phyloP scores from a whole-genome alignment of 1,139 yeast species.

The Geotrichum carabidarum region DNA sequence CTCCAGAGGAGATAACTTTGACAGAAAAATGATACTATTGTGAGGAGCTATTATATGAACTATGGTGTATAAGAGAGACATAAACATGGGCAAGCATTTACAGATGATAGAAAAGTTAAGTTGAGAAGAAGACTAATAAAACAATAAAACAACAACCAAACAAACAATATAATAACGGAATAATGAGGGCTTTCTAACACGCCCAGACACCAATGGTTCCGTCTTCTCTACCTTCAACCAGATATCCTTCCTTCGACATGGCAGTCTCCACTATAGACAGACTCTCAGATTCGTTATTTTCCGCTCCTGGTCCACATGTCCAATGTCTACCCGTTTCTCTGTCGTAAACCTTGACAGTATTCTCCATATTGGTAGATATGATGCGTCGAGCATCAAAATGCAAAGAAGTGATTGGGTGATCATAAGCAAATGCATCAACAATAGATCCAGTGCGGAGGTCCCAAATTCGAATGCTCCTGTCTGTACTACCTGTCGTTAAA shows the following conservation, averaged over 20 bases:
- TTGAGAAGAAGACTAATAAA: neutral
- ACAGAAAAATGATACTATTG: neutral
- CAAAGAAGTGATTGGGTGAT: constrained; percentile 47
- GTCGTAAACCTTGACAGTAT: constrained; percentile 52
- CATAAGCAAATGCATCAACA: constrained; percentile 55
- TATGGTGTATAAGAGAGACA: neutral
- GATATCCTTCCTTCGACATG: constrained; percentile 54
- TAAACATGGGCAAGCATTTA: neutral
- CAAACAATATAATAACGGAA: constrained; percentile 1
- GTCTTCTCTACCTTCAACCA: constrained; percentile 56
- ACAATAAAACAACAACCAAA: neutral
- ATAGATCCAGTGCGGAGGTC: constrained; percentile 64
- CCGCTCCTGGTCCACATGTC: constrained; percentile 45
- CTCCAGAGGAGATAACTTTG: constrained; percentile 8
- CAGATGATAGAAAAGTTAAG: neutral
- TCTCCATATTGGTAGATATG: constrained; percentile 48
- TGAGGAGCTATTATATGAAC: neutral
- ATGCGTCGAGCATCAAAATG: constrained; percentile 54
- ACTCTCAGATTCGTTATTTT: constrained; percentile 23
- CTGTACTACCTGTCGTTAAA: constrained; percentile 60
- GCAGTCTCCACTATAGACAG: constrained; percentile 41
- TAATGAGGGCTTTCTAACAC: constrained; percentile 25
- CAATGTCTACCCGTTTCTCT: constrained; percentile 50
- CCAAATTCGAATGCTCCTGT: constrained; percentile 65
- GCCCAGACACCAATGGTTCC: constrained; percentile 64